Base-by-base conservation (phyloP, 257 asterid species). In the Jasminum sambac region DNA sequence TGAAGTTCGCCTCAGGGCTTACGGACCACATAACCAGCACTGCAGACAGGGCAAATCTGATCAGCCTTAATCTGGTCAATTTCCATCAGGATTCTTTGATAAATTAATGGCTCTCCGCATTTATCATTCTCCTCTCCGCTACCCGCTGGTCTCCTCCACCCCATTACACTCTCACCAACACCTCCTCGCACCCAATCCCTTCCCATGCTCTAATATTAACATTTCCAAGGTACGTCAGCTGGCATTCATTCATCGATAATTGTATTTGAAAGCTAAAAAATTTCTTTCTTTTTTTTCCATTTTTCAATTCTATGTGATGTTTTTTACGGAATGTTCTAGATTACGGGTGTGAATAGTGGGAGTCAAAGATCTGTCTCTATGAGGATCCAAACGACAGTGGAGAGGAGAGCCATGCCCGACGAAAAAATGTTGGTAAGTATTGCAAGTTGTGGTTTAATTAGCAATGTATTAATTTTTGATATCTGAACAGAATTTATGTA, bases 401-500 rank as follows among this genome's bases (percentile, higher is more conserved):
- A 87, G 73, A 79, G 72, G 42, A 80, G 25, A 30, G 69, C 81
- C 24, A 72, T 81, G 67, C 73, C 93, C 21, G 90, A 90, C 39
- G 84, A 86, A 21, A 87, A 89, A 86, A 88, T 91, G 98, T 83
- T 91, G 92, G 99, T 95, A 14, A 52, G 93, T 73, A 8, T 36
- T 57, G 58, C 13, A 43, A 43, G 13, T 23, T 67, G 7, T 9
- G 50, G 14, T n/a, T 5, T 24, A 38, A 17, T 57, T 36, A 5
- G 1, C 24, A n/a, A 67, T 6, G 26, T 34, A 8, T n/a, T 42
- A 42, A 40, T 59, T 64, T 39, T 17, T 50, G 40, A 61, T 72
- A 64, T 23, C 23, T 26, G n/a, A 60, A 24, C 57, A 69, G 52
- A 10, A 23, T 61, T 59, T 75, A 26, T 64, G 62, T 44, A 38